A percentile compares a stretch with the other conserved stretches of the same genome.
Evolutionary conservation across 2,329 filamentous ascomycete genomes (phyloP).

Genomic region (Aspergillus ustus): DNA sequence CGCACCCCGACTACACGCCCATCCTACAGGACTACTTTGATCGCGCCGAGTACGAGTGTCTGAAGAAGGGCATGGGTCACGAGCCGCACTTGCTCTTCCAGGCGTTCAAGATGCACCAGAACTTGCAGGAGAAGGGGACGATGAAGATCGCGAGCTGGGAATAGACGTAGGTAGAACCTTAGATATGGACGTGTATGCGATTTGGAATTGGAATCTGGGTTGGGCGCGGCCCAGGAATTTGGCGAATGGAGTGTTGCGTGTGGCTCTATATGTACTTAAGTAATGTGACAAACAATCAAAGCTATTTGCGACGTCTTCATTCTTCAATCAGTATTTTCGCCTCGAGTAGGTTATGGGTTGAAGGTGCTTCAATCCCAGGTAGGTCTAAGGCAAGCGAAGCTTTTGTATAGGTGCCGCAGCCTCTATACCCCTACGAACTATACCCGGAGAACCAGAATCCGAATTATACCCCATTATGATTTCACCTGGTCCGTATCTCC

Average conservation of each 20-base stretch:
- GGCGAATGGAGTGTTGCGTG: conserved; percentile 6
- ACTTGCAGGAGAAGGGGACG: conserved; percentile 78
- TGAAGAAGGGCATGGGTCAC: conserved; percentile 86
- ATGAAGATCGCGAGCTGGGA: conserved; percentile 81
- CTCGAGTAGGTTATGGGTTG: too few relatives aligned
- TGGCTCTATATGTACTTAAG: not conserved
- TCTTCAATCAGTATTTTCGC: too few relatives aligned
- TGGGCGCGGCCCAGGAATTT: not conserved
- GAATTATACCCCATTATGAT: too few relatives aligned
- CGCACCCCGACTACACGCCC: conserved; percentile 81
- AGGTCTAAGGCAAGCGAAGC: too few relatives aligned
- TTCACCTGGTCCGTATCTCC: too few relatives aligned
- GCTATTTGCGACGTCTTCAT: too few relatives aligned
- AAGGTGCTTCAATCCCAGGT: too few relatives aligned
- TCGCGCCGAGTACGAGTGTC: conserved; percentile 82
- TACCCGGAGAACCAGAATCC: too few relatives aligned
- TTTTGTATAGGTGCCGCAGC: too few relatives aligned
- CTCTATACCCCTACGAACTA: too few relatives aligned
- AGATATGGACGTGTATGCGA: not conserved
- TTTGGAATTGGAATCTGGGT: not conserved
- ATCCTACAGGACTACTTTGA: conserved; percentile 84
- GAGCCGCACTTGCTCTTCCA: conserved; percentile 88
- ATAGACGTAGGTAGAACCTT: conserved; percentile 23
- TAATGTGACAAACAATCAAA: too few relatives aligned
- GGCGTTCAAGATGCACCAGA: conserved; percentile 86